Evolutionary conservation across 352 stramenopile genomes (phyloP).

Genomic region (Phytophthora boehmeriae): DNA sequence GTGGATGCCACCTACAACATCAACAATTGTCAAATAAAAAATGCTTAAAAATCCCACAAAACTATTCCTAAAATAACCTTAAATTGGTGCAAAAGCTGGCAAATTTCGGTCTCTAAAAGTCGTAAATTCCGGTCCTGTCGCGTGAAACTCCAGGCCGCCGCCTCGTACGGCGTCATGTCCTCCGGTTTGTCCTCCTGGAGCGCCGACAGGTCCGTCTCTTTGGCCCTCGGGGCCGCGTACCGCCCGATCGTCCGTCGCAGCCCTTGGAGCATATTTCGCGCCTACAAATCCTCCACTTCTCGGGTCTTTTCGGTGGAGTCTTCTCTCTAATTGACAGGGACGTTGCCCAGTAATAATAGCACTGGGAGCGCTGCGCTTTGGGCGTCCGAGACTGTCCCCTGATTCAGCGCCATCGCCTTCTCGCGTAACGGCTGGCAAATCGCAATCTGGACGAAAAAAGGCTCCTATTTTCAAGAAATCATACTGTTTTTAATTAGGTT

Average conservation of each 20-base stretch:
- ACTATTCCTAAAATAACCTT: constrained; percentile 37
- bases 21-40: too few relatives aligned
- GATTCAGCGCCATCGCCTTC: constrained; percentile 1
- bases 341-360: too few relatives aligned
- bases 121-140: constrained; percentile 55
- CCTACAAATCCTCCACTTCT: neutral
- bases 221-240: constrained; percentile 30
- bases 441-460: neutral
- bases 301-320: neutral
- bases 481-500: neutral
- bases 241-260: constrained; percentile 68
- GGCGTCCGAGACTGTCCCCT: neutral
- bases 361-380: neutral
- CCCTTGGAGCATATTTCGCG: constrained; percentile 53
- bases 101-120: constrained; percentile 51
- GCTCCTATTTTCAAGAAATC: neutral
- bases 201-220: constrained; percentile 10
- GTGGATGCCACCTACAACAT: constrained; percentile 40
- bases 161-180: constrained; percentile 36
- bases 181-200: constrained; percentile 11
- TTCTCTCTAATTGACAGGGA: neutral
- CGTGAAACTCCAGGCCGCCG: constrained; percentile 52
- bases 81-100: constrained; percentile 62
- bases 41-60: too few relatives aligned
- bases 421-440: constrained; percentile 1